Percentiles rank a stretch among this genome's conserved stretches.
phyloP scores from a whole-genome alignment of 805 yeast genomes.

The Starmerella riodocensis region DNA sequence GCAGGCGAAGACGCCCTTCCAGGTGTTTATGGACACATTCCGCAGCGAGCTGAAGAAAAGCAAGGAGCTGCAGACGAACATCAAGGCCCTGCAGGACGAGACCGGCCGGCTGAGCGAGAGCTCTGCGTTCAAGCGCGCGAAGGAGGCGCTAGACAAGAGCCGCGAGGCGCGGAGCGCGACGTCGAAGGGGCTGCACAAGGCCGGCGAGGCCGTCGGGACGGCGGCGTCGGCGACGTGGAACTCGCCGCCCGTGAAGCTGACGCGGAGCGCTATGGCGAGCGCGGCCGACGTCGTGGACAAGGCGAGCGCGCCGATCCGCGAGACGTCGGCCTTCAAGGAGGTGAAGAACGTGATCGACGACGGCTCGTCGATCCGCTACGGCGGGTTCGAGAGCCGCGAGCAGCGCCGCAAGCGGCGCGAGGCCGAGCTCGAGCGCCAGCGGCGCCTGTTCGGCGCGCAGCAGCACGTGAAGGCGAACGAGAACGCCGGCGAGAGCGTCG shows the following conservation, averaged over 20 bases:
- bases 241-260: constrained; percentile 76
- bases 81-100: constrained; percentile 89
- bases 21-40: constrained; percentile 88
- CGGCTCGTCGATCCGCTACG: constrained; percentile 78
- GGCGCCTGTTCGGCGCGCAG: constrained; percentile 42
- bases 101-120: constrained; percentile 89
- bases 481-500: constrained; percentile 63
- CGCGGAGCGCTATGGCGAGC: constrained; percentile 69
- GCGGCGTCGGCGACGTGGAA: constrained; percentile 93
- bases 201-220: constrained; percentile 87
- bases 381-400: constrained; percentile 81
- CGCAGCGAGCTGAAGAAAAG: constrained; percentile 82
- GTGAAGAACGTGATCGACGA: constrained; percentile 81
- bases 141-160: constrained; percentile 80
- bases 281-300: constrained; percentile 76
- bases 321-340: constrained; percentile 80
- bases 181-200: constrained; percentile 63
- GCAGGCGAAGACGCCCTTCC: constrained; percentile 43
- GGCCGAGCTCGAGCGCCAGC: constrained; percentile 24
- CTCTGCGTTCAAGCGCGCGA: constrained; percentile 83
- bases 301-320: constrained; percentile 82
- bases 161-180: constrained; percentile 56
- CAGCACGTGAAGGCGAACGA: constrained; percentile 51
- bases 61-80: constrained; percentile 76
- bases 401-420: constrained; percentile 64